Percentiles rank a stretch among this genome's conserved stretches.
phyloP scores from a whole-genome alignment of 1,139 yeast species.

The Candida glucosophila region DNA sequence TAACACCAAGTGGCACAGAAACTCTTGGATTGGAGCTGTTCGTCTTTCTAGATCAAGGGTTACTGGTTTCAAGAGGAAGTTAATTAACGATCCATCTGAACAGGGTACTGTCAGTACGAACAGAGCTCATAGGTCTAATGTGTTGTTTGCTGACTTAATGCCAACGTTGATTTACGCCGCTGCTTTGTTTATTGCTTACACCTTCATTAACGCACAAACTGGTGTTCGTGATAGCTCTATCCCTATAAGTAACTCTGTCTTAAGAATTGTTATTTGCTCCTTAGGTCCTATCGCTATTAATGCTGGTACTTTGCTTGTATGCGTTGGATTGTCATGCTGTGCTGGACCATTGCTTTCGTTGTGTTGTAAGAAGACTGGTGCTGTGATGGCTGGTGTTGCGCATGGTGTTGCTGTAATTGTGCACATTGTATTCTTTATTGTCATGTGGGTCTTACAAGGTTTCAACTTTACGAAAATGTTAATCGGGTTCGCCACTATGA shows the following conservation, averaged over 20 bases:
- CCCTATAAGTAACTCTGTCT: slow-evolving; percentile 62
- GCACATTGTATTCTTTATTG: slow-evolving; percentile 79
- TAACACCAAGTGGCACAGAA: slow-evolving; percentile 97
- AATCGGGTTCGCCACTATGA: slow-evolving; percentile 76
- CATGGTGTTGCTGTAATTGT: slow-evolving; percentile 89
- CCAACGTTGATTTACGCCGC: slow-evolving; percentile 85
- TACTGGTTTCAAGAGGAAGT: slow-evolving; percentile 95
- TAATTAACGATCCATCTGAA: slow-evolving; percentile 82
- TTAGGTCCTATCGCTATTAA: slow-evolving; percentile 88
- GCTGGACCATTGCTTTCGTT: slow-evolving; percentile 91
- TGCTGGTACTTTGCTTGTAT: slow-evolving; percentile 72
- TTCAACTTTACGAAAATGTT: slow-evolving; percentile 84
- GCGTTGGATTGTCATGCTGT: slow-evolving; percentile 84
- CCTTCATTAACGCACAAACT: slow-evolving; percentile 93
- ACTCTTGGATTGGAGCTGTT: slow-evolving; percentile 98
- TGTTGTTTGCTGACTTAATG: slow-evolving; percentile 77
- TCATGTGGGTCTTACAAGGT: slow-evolving; percentile 96
- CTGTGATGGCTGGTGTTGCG: slow-evolving; percentile 94
- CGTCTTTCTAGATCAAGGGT: slow-evolving; percentile 93
- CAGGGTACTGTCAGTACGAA: slow-evolving; percentile 91
- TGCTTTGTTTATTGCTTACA: slow-evolving; percentile 83
- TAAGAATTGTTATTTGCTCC: slow-evolving; percentile 83
- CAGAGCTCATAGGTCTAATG: slow-evolving; percentile 86
- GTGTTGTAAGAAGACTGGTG: slow-evolving; percentile 97
- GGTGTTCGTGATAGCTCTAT: slow-evolving; percentile 57